A percentile compares a stretch with the other conserved stretches of the same genome.
Conservation (phyloP, 1,284 basidiomycete species). For the Malassezia sp. region DNA sequence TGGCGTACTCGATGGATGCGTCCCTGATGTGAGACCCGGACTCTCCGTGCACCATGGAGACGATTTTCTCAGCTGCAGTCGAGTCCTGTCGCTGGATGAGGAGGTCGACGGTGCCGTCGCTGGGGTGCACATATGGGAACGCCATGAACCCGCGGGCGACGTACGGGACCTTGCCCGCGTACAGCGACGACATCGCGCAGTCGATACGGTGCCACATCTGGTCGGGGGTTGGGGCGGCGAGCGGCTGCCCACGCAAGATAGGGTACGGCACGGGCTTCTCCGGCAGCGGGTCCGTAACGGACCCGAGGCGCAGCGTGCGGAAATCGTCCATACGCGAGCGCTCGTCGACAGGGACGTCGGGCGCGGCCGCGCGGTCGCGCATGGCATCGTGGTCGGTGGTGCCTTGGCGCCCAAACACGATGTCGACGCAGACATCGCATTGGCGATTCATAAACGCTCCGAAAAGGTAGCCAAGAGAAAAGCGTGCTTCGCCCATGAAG, state of each 20-base stretch:
- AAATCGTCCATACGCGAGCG: neutral
- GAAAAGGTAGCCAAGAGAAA: constrained; percentile 68
- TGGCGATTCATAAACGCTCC: constrained; percentile 30
- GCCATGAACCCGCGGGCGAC: constrained; percentile 41
- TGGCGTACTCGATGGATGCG: constrained; percentile 30
- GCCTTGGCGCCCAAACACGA: constrained; percentile 27
- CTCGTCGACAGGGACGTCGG: neutral
- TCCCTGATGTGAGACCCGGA: constrained; percentile 31
- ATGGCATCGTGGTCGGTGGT: constrained; percentile 28
- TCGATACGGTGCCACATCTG: constrained; percentile 24
- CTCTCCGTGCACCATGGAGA: constrained; percentile 28
- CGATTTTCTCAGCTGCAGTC: constrained; percentile 19
- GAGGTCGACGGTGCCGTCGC: constrained; percentile 35
- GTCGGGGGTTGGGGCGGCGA: neutral
- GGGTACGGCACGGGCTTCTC: too few relatives aligned
- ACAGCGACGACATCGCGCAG: constrained; percentile 29
- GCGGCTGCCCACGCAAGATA: too few relatives aligned
- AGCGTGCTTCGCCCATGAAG: constrained; percentile 87
- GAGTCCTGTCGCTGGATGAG: constrained; percentile 28
- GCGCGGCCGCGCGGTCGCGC: constrained; percentile 27
- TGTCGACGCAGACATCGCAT: constrained; percentile 33
- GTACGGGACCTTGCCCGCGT: constrained; percentile 41
- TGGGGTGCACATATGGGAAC: constrained; percentile 37
- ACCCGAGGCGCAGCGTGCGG: constrained; percentile 2
- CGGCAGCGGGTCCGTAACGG: constrained; percentile 1